These are phyloP conservation scores for Amorphotheca resinae DNA, from an alignment of 495 filamentous ascomycete genomes.

Conservation along the genomic window DNA sequence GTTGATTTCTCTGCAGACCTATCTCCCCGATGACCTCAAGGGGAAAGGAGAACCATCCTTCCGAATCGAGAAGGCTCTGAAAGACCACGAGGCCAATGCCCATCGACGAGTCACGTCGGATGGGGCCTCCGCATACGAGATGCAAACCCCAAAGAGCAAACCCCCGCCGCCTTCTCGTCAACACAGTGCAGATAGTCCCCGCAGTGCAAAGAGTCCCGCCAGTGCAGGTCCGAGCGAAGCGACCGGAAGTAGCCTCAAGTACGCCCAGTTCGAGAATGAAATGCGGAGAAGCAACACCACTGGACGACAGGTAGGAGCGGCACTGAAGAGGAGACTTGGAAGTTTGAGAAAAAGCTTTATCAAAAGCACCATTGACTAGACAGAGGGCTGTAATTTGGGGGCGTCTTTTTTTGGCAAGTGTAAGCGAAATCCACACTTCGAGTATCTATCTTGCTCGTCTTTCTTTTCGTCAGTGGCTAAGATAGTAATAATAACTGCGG, in stretches of 20 bases:
- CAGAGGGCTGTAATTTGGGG: too few relatives aligned
- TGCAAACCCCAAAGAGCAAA: constrained; percentile 23
- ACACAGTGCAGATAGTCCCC: constrained; percentile 15
- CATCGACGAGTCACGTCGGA: constrained; percentile 18
- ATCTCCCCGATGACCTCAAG: constrained; percentile 59
- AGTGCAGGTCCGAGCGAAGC: not conserved
- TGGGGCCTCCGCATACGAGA: constrained; percentile 25
- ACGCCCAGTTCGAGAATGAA: constrained; percentile 3
- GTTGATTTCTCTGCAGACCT: constrained; percentile 34
- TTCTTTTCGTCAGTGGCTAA: not conserved
- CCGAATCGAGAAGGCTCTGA: constrained; percentile 51
- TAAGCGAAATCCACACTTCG: too few relatives aligned
- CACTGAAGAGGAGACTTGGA: constrained; percentile 33
- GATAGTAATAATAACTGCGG: not conserved
- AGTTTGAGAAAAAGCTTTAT: constrained; percentile 28
- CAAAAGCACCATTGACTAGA: not conserved
- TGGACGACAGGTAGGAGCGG: constrained; percentile 27
- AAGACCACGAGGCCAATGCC: constrained; percentile 25
- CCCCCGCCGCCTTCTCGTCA: constrained; percentile 1
- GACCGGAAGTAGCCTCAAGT: not conserved
- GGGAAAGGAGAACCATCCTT: constrained; percentile 71
- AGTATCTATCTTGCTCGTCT: not conserved
- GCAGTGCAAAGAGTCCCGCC: not conserved
- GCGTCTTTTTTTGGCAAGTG: too few relatives aligned
- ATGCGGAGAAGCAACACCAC: constrained; percentile 26